Conservation (phyloP, 2,329 filamentous ascomycete species). For the Akanthomyces dipterigenus region DNA sequence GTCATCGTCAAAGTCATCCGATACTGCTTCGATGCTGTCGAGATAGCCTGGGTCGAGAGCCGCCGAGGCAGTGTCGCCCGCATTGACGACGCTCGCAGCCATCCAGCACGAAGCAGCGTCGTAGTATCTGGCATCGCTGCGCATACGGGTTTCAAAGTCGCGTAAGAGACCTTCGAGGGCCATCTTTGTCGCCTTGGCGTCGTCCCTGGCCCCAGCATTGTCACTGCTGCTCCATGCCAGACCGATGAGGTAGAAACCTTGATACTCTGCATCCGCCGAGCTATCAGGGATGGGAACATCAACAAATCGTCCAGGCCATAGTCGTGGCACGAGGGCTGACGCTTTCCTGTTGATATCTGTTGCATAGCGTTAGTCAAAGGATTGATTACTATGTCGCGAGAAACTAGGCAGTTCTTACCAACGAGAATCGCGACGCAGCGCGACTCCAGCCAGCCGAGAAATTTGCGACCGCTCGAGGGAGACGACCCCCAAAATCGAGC, state of each 20-base stretch:
- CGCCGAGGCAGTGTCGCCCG: slow-evolving; percentile 34
- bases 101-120: slow-evolving; percentile 44
- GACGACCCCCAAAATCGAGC: slow-evolving; percentile 60
- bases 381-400: too few relatives aligned
- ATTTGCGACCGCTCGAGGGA: slow-evolving; percentile 43
- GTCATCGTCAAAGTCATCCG: slow-evolving; percentile 35
- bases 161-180: slow-evolving; percentile 37
- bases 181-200: slow-evolving; percentile 34
- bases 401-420: slow-evolving; percentile 34
- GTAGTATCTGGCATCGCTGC: slow-evolving; percentile 40
- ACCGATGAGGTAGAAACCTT: slow-evolving; percentile 57
- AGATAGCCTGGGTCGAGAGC: slow-evolving; percentile 42
- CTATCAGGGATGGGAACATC: slow-evolving; percentile 20
- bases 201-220: slow-evolving; percentile 28
- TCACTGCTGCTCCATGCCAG: slow-evolving; percentile 31
- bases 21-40: slow-evolving; percentile 30
- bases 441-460: slow-evolving; percentile 59
- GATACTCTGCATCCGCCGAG: slow-evolving; percentile 39
- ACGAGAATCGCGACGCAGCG: slow-evolving; percentile 51
- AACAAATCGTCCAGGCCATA: slow-evolving; percentile 58
- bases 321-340: slow-evolving; percentile 44
- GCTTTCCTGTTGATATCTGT: slow-evolving; percentile 48
- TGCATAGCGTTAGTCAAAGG: not conserved
- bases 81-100: slow-evolving; percentile 32
- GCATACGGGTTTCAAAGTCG: slow-evolving; percentile 43